Conservation (phyloP, 2,329 filamentous ascomycete genomes). For the Colletotrichum tanaceti region DNA sequence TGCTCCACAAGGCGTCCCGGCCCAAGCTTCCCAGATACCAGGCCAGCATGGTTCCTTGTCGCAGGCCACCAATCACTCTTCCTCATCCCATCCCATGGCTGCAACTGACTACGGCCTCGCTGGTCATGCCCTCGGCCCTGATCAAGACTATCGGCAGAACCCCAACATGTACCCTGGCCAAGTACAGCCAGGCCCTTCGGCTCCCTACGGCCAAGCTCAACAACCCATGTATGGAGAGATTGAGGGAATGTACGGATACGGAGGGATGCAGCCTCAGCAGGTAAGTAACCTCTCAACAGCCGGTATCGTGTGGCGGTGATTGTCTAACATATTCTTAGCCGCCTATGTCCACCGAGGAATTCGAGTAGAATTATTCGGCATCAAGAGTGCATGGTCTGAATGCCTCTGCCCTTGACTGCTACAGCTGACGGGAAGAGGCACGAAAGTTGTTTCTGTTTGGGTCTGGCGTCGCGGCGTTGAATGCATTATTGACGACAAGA, state of each 20-base stretch:
- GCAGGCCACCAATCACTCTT: constrained; percentile 65
- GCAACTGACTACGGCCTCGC: constrained; percentile 71
- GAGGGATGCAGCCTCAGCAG: constrained; percentile 84
- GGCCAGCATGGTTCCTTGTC: constrained; percentile 62
- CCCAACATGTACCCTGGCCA: constrained; percentile 85
- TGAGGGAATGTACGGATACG: constrained; percentile 87
- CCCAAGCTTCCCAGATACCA: constrained; percentile 61
- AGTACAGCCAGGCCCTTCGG: constrained; percentile 77
- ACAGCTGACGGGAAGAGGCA: constrained; percentile 1
- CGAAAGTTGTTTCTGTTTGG: constrained; percentile 15
- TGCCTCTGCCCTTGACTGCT: background rate
- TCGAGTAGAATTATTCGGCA: constrained; percentile 49
- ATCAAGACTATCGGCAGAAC: constrained; percentile 83
- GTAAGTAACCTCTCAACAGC: constrained; percentile 62
- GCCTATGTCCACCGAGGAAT: constrained; percentile 59
- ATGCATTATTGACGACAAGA: constrained; percentile 16
- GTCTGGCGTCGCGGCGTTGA: constrained; percentile 34
- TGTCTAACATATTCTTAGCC: constrained; percentile 47
- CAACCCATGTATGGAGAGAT: constrained; percentile 84
- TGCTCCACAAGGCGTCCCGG: constrained; percentile 50
- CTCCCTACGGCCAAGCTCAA: constrained; percentile 81
- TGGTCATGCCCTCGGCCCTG: constrained; percentile 72
- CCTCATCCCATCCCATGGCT: constrained; percentile 67
- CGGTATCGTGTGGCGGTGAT: constrained; percentile 5
- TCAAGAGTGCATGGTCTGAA: background rate